These are phyloP conservation scores for Rhododendron molle DNA, from an alignment of 148 eudicot genomes.

Conservation along the genomic window DNA sequence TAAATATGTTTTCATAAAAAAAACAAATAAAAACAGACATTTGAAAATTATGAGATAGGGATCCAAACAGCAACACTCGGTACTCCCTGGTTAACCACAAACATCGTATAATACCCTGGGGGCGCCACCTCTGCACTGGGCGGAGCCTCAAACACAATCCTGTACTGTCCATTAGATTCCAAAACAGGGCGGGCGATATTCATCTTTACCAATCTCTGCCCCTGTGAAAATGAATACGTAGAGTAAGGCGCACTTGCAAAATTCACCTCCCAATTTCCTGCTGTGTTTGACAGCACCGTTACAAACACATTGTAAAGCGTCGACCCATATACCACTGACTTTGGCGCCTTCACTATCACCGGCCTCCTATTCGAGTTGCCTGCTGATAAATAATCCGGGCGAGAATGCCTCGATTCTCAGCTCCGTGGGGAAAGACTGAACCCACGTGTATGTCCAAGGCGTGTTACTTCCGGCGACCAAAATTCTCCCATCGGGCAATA, in stretches of 20 bases:
- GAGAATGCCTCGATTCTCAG: no score
- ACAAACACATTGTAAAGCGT: slow-evolving; percentile 36
- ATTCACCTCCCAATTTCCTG: neutral
- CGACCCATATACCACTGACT: slow-evolving; percentile 38
- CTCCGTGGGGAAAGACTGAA: no score
- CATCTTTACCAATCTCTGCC: slow-evolving; percentile 62
- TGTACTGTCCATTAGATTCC: slow-evolving; percentile 32
- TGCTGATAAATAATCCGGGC: slow-evolving; percentile 37
- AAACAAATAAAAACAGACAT: no score
- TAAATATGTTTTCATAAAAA: no score
- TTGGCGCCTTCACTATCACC: slow-evolving; percentile 31
- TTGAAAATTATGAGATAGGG: no score
- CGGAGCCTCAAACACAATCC: slow-evolving; percentile 50
- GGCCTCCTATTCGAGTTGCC: slow-evolving; percentile 36
- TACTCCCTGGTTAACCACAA: no score
- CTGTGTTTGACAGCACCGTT: slow-evolving; percentile 37
- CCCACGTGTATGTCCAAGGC: no score
- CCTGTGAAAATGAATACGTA: neutral
- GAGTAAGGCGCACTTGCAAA: neutral
- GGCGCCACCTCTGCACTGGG: slow-evolving; percentile 21
- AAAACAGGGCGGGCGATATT: slow-evolving; percentile 31
- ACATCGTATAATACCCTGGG: neutral
- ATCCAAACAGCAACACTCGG: no score
- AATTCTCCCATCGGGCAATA: no score
- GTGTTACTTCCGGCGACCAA: no score